These are phyloP conservation scores for Mentha longifolia DNA, from an alignment of 257 asterid genomes.

Conservation along the genomic window DNA sequence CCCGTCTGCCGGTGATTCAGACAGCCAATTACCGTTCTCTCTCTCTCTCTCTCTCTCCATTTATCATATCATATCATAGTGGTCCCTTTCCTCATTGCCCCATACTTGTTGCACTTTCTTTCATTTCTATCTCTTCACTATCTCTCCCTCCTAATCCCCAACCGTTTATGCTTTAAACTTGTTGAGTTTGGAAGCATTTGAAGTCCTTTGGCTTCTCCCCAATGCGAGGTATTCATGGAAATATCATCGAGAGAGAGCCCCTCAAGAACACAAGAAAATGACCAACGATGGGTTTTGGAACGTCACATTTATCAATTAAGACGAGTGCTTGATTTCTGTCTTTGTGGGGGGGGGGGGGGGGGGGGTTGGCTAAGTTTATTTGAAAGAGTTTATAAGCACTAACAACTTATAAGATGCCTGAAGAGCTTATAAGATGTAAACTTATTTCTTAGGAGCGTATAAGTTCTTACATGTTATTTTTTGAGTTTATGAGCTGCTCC, in stretches of 20 bases:
- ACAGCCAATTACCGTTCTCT: conserved; percentile 52
- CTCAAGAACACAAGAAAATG: background rate
- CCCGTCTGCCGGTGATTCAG: conserved; percentile 70
- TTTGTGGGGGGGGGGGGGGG: no score
- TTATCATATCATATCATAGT: conserved; percentile 39
- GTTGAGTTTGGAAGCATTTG: conserved; percentile 7
- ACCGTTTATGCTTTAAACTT: background rate
- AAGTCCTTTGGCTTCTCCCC: background rate
- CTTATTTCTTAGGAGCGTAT: no score
- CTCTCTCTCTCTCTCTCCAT: conserved; percentile 45
- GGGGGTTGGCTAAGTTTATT: no score
- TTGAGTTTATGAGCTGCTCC: no score
- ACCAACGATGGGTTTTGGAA: background rate
- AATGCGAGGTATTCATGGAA: background rate
- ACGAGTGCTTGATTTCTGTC: no score
- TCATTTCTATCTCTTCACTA: conserved; percentile 7
- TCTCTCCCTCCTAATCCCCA: background rate
- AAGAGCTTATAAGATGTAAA: no score
- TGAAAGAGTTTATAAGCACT: no score
- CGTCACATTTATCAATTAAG: no score
- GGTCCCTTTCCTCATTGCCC: conserved; percentile 52
- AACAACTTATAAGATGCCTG: no score
- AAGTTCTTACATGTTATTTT: no score
- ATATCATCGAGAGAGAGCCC: no score
- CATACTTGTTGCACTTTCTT: conserved; percentile 19